These are phyloP conservation scores for Phialemoniopsis sp. DNA, from an alignment of 2,329 filamentous ascomycete species.

Conservation along the genomic window DNA sequence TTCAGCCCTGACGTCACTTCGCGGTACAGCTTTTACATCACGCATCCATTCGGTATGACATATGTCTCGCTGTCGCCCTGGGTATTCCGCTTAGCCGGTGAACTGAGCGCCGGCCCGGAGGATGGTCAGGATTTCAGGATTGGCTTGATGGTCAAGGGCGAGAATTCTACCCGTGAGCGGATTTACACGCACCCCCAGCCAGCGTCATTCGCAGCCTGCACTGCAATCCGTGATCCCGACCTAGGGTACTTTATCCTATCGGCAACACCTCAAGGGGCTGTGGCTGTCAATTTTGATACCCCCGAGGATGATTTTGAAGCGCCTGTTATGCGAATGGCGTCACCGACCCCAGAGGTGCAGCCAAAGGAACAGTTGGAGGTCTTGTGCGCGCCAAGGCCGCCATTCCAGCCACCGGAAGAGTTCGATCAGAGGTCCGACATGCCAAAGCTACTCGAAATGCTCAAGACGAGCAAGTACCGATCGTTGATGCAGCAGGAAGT, in stretches of 20 bases:
- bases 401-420: constrained; percentile 43
- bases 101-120: constrained; percentile 51
- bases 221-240: constrained; percentile 55
- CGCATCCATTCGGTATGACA: constrained; percentile 56
- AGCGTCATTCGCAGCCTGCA: constrained; percentile 47
- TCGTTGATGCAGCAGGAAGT: constrained; percentile 62
- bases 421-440: constrained; percentile 11
- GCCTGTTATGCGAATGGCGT: constrained; percentile 16
- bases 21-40: constrained; percentile 60
- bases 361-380: constrained; percentile 40
- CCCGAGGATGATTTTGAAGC: constrained; percentile 47
- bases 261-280: constrained; percentile 52
- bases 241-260: constrained; percentile 61
- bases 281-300: constrained; percentile 55
- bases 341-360: constrained; percentile 14
- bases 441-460: constrained; percentile 39
- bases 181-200: constrained; percentile 50
- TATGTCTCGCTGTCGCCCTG: constrained; percentile 57
- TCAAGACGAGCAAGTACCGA: constrained; percentile 57
- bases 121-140: constrained; percentile 59
- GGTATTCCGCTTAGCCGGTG: constrained; percentile 60
- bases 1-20: constrained; percentile 59
- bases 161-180: constrained; percentile 51
- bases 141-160: constrained; percentile 53
- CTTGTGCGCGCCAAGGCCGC: constrained; percentile 60